phyloP scores from a whole-genome alignment of 75 land plant species.

The Picea sitchensis region DNA sequence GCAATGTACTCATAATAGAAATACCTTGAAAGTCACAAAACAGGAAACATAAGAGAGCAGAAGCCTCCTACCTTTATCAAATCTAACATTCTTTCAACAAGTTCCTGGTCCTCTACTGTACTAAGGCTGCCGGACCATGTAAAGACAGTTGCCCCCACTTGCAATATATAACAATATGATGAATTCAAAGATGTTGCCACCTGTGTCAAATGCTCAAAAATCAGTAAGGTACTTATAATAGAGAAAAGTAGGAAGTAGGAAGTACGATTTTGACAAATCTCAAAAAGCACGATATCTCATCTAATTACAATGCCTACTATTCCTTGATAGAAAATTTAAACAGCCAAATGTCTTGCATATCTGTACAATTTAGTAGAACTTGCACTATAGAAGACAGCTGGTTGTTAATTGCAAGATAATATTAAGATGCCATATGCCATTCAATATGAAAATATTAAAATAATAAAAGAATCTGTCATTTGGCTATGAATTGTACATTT shows the following conservation, averaged over 20 bases:
- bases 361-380: neutral
- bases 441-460: neutral
- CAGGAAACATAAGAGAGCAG: neutral
- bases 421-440: neutral
- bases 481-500: no score
- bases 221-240: neutral
- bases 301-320: neutral
- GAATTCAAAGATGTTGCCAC: conserved; percentile 85
- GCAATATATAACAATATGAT: conserved; percentile 86
- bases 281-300: neutral
- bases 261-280: neutral
- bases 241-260: neutral
- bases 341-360: neutral
- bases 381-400: neutral
- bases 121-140: conserved; percentile 57
- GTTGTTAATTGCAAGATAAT: no score
- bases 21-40: neutral
- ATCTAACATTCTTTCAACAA: conserved; percentile 50
- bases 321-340: neutral
- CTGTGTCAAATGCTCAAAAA: conserved; percentile 19
- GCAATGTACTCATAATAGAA: neutral
- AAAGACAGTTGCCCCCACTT: conserved; percentile 41
- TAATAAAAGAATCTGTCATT: neutral
- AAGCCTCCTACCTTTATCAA: conserved; percentile 45
- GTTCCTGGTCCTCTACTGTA: conserved; percentile 49